These are phyloP conservation scores for Volvox africanus DNA, from an alignment of 139 green algal genomes.

Conservation along the genomic window DNA sequence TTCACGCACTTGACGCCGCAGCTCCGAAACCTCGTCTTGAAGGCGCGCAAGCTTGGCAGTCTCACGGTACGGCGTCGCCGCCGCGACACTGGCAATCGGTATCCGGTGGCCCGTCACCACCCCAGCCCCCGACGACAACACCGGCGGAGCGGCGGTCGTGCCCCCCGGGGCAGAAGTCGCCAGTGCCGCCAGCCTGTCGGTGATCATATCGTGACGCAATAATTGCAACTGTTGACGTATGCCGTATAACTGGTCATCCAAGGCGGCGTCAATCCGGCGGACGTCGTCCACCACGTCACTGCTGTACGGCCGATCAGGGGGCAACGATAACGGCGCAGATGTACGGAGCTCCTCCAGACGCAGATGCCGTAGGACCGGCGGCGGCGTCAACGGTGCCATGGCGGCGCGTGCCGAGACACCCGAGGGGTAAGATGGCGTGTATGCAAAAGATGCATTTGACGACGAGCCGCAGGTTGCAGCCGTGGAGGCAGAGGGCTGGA, in stretches of 20 bases:
- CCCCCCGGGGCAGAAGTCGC: slow-evolving; percentile 9
- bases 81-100: background rate
- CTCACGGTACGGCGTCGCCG: background rate
- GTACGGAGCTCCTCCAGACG: background rate
- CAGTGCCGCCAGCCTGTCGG: background rate
- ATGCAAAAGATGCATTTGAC: background rate
- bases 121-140: background rate
- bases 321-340: background rate
- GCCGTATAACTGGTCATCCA: slow-evolving; percentile 25
- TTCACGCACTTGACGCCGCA: slow-evolving; percentile 7
- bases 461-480: background rate
- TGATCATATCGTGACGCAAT: background rate
- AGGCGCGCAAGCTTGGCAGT: background rate
- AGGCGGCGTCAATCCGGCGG: background rate
- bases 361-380: background rate
- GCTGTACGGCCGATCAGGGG: background rate
- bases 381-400: background rate
- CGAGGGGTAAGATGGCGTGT: background rate
- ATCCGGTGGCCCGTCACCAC: background rate
- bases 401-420: background rate
- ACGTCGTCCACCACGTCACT: background rate
- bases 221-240: slow-evolving; percentile 22
- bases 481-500: background rate
- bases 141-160: background rate
- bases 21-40: slow-evolving; percentile 20